A percentile compares a stretch with the other conserved stretches of the same genome.
phyloP scores from a whole-genome alignment of 176 grass and related monocot species.

The Otatea glauca region DNA sequence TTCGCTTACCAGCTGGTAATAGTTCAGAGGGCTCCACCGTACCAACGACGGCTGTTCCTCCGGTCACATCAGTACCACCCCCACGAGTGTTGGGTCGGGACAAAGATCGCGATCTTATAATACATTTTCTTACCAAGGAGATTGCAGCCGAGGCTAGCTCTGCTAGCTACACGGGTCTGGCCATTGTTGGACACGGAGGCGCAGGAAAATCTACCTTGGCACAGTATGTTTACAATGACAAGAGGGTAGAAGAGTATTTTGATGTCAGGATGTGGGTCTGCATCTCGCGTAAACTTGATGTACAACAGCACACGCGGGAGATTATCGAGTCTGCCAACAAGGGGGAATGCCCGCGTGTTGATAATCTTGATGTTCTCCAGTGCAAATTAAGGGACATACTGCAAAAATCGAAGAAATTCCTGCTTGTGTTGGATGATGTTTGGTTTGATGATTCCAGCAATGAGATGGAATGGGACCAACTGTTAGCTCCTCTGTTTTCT shows the following conservation, averaged over 20 bases:
- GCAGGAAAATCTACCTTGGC: conserved; percentile 29
- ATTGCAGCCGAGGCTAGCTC: not conserved
- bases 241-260: conserved; percentile 12
- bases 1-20: not conserved
- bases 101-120: not conserved
- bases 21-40: fast-evolving
- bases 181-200: conserved; percentile 14
- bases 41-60: fast-evolving
- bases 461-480: conserved; percentile 3
- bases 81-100: conserved; percentile 21
- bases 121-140: not conserved
- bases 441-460: not conserved
- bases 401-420: not conserved
- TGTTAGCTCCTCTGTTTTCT: conserved; percentile 13
- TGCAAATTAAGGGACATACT: not conserved
- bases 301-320: not conserved
- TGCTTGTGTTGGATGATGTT: conserved; percentile 35
- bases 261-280: conserved; percentile 7
- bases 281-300: conserved; percentile 9
- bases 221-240: conserved; percentile 17
- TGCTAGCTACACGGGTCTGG: not conserved
- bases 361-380: conserved; percentile 8
- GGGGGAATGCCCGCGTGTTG: not conserved
- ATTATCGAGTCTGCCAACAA: not conserved
- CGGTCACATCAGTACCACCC: not conserved